Evolutionary conservation across 768 basidiomycete species (phyloP).

Genomic region (Neoboletus subvelutipes): DNA sequence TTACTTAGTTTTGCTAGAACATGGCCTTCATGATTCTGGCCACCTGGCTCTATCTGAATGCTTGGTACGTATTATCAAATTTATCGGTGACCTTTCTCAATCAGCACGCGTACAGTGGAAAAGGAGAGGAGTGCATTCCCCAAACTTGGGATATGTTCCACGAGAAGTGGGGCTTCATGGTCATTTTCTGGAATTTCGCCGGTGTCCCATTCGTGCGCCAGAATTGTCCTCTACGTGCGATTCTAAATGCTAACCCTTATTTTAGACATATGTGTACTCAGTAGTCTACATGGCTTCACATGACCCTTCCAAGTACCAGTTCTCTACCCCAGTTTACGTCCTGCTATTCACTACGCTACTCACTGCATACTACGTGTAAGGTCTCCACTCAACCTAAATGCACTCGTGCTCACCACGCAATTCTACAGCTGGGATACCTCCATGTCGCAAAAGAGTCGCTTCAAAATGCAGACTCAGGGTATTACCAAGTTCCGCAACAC

Average conservation of each 20-base stretch:
- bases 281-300: conserved; percentile 98
- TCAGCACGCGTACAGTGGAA: conserved; percentile 50
- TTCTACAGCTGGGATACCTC: conserved; percentile 82
- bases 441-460: conserved; percentile 95
- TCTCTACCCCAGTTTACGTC: conserved; percentile 74
- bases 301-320: conserved; percentile 82
- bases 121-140: conserved; percentile 93
- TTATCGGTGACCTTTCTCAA: not conserved
- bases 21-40: conserved; percentile 97
- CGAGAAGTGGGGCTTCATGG: conserved; percentile 98
- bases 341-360: conserved; percentile 73
- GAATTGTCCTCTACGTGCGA: not conserved
- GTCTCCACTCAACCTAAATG: not conserved
- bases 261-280: conserved; percentile 92
- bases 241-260: not conserved
- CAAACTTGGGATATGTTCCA: conserved; percentile 99
- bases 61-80: conserved; percentile 55
- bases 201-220: conserved; percentile 83
- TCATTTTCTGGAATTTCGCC: conserved; percentile 97
- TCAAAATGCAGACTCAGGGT: conserved; percentile 96
- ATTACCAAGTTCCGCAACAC: conserved; percentile 82
- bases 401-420: not conserved
- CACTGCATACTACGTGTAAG: conserved; percentile 84
- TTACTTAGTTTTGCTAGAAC: conserved; percentile 52
- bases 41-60: conserved; percentile 95